These are phyloP conservation scores for Sugiyamaella castrensis DNA, from an alignment of 1,139 yeast genomes.

Conservation along the genomic window DNA sequence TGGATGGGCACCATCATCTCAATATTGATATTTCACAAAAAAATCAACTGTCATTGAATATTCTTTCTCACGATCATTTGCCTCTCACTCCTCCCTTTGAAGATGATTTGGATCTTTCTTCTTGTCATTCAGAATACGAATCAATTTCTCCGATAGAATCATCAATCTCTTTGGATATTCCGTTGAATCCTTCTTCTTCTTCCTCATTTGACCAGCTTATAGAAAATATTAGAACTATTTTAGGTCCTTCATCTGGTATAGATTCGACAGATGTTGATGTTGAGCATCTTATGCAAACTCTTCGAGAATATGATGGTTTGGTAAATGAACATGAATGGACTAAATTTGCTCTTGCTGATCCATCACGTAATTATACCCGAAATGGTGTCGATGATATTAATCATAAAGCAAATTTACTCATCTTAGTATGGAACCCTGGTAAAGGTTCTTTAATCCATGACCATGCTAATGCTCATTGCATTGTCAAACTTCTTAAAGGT, in stretches of 20 bases:
- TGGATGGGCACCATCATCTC: too few species aligned
- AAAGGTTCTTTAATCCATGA: slow-evolving; percentile 67
- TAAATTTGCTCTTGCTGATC: slow-evolving; percentile 55
- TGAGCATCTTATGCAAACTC: slow-evolving; percentile 43
- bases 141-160: too few species aligned
- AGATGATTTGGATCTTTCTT: too few species aligned
- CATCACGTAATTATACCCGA: slow-evolving; percentile 44
- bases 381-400: slow-evolving; percentile 68
- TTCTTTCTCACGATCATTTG: too few species aligned
- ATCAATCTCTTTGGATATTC: too few species aligned
- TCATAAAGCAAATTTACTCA: slow-evolving; percentile 63
- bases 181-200: too few species aligned
- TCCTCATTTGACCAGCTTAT: slow-evolving; percentile 34
- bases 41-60: too few species aligned
- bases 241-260: slow-evolving; percentile 42
- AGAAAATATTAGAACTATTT: slow-evolving; percentile 34
- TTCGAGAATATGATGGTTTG: slow-evolving; percentile 49
- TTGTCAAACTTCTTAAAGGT: slow-evolving; percentile 60
- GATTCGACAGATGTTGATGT: slow-evolving; percentile 54
- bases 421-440: slow-evolving; percentile 74
- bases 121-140: too few species aligned
- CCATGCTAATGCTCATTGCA: slow-evolving; percentile 69
- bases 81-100: too few species aligned
- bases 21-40: too few species aligned
- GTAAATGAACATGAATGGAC: slow-evolving; percentile 53